Evolutionary conservation across 257 asterid genomes (phyloP), one percentile per base, ranked within the genome.

Genomic region (Rhazya stricta): DNA sequence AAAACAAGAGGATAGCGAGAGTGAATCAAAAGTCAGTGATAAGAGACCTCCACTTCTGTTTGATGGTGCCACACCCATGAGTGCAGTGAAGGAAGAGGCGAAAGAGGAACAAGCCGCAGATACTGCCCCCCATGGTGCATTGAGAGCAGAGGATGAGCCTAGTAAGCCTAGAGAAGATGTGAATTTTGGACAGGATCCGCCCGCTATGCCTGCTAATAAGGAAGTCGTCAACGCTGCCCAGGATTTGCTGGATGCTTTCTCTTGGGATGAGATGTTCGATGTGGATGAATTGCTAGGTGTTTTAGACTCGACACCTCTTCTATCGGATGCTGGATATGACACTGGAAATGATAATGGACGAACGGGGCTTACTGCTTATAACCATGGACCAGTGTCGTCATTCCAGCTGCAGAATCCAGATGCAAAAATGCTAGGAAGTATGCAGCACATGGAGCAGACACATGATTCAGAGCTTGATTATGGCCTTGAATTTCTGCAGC

Each of bases 401-500:
- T 63, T 65, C 75, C 75, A 10, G 77, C 69, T 72, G 73, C 30
- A 21, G 42, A 56, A 46, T n/a, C 77, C 72, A 10, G 78, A 77
- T 69, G 66, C 36, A 10, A 45, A 56, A 46, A 30, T 76, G 16
- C 56, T 16, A 39, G 82, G 67, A 25, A 53, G 46, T 21, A 23
- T 41, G 63, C 67, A 43, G 43, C 43, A 67, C 27, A 62, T 67
- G 79, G 82, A 77, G 72, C 78, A 78, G 43, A 63, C 32, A 0
- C 15, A 50, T n/a, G n/a, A n/a, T 18, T 11, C 62, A 5, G 82
- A 78, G n/a, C 53, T 25, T 25, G 91, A 86, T 4, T 41, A 79
- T 42, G 85, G 76, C 12, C 78, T 92, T 2, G 96, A 89, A 15
- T 89, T 92, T 81, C 66, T 89, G 79, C 79, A 62, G 68, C 94